Evolutionary conservation across 139 green algal species (phyloP).

Genomic region (Yamagishiella unicocca): DNA sequence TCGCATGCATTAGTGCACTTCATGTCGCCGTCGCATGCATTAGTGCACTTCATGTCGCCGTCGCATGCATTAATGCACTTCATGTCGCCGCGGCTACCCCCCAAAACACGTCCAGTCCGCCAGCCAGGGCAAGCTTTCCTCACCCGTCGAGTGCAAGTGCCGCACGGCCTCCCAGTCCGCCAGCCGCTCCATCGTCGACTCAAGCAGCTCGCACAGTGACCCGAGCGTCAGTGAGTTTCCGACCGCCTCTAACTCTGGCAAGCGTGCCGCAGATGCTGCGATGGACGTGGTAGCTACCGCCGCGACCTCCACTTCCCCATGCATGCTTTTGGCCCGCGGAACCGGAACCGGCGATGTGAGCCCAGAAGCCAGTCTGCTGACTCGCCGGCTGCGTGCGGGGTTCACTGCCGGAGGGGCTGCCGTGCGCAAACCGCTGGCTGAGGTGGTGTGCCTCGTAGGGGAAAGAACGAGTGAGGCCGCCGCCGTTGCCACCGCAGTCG

Average conservation of each 20-base stretch:
- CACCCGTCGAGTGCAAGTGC: constrained; percentile 3
- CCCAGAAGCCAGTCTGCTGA: neutral
- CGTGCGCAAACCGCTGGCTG: neutral
- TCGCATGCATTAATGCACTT: too few species aligned
- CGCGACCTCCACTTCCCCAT: neutral
- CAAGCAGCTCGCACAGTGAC: constrained; percentile 6
- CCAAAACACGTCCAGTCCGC: too few species aligned
- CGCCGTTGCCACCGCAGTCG: neutral
- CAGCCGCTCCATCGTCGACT: neutral
- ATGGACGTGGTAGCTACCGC: neutral
- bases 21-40: too few species aligned
- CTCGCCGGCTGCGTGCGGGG: neutral
- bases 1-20: too few species aligned
- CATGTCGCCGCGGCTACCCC: too few species aligned
- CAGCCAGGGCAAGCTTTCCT: too few species aligned
- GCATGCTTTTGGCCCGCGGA: neutral
- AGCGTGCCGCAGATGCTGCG: neutral
- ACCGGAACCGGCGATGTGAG: neutral
- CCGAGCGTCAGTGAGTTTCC: neutral
- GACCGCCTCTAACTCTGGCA: neutral
- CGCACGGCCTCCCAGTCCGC: constrained; percentile 5
- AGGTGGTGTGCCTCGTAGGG: neutral
- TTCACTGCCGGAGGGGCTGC: neutral
- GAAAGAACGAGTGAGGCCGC: neutral
- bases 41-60: too few species aligned